Evolutionary conservation across 352 stramenopile species (phyloP).

Genomic region (Globisporangium solare): DNA sequence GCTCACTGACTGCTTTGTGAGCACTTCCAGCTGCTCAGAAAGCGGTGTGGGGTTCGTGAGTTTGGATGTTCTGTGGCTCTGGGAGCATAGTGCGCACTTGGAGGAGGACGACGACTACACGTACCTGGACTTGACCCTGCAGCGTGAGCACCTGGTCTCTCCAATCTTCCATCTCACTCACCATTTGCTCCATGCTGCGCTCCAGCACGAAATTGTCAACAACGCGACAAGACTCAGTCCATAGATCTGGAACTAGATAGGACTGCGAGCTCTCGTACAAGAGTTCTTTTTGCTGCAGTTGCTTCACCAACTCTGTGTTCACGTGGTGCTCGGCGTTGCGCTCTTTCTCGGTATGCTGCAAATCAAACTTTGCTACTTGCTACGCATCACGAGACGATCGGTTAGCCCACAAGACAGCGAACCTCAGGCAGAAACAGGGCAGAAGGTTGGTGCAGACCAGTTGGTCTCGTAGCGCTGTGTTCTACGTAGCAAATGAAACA

Average conservation of each 20-base stretch:
- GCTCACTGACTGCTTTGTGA: slow-evolving; percentile 34
- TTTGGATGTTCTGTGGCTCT: too few species aligned
- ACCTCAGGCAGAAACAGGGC: too few species aligned
- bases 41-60: too few species aligned
- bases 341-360: slow-evolving; percentile 27
- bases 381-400: slow-evolving; percentile 4
- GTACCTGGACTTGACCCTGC: slow-evolving; percentile 47
- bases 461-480: slow-evolving; percentile 20
- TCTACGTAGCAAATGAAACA: slow-evolving; percentile 14
- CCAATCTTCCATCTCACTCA: slow-evolving; percentile 27
- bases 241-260: not conserved
- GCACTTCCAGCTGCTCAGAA: slow-evolving; percentile 33
- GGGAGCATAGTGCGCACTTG: too few species aligned
- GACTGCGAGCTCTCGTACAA: slow-evolving; percentile 1
- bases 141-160: slow-evolving; percentile 35
- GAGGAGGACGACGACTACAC: too few species aligned
- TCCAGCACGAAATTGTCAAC: not conserved
- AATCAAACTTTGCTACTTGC: slow-evolving; percentile 27
- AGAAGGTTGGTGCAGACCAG: slow-evolving; percentile 9
- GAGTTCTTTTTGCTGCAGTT: slow-evolving; percentile 36
- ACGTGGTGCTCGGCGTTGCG: slow-evolving; percentile 23
- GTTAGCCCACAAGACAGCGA: not conserved
- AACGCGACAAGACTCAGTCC: not conserved
- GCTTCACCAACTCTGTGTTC: slow-evolving; percentile 27
- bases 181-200: slow-evolving; percentile 22